These are phyloP conservation scores for Solanum chiquidenum DNA, from an alignment of 257 asterid species.

Conservation along the genomic window DNA sequence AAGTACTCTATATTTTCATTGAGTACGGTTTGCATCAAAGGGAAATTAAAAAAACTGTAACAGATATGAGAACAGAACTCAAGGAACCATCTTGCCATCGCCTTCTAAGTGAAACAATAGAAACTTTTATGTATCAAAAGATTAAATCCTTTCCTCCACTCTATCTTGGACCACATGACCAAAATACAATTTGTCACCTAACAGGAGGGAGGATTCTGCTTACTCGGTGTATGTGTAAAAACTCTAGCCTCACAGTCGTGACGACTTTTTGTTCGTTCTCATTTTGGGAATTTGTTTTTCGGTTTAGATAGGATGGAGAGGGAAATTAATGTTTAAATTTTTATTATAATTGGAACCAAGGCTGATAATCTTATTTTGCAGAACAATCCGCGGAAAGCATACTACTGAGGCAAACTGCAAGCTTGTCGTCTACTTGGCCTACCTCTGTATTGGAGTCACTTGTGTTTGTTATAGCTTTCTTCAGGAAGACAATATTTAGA, in stretches of 20 bases:
- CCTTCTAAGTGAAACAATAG: background rate
- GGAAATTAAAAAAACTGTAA: background rate
- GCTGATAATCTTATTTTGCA: slow-evolving; percentile 15
- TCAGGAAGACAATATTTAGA: background rate
- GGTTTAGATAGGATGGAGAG: background rate
- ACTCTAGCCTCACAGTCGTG: background rate
- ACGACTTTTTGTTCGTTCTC: background rate
- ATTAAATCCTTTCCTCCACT: background rate
- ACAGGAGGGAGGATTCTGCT: background rate
- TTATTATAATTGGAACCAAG: background rate
- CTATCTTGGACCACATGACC: background rate
- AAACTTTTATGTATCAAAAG: background rate
- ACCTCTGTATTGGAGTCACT: background rate
- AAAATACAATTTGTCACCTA: background rate
- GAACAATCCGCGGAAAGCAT: slow-evolving; percentile 78
- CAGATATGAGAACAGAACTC: background rate
- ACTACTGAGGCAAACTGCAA: slow-evolving; percentile 27
- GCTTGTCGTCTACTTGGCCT: background rate
- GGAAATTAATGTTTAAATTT: background rate
- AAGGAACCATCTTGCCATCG: background rate
- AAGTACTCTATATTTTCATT: background rate
- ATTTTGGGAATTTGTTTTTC: background rate
- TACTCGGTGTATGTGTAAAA: background rate
- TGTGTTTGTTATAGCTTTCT: background rate
- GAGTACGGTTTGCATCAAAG: background rate